A percentile compares a stretch with the other conserved stretches of the same genome.
Conservation (phyloP, 2,329 filamentous ascomycete species). For the Albifimbria verrucaria region DNA sequence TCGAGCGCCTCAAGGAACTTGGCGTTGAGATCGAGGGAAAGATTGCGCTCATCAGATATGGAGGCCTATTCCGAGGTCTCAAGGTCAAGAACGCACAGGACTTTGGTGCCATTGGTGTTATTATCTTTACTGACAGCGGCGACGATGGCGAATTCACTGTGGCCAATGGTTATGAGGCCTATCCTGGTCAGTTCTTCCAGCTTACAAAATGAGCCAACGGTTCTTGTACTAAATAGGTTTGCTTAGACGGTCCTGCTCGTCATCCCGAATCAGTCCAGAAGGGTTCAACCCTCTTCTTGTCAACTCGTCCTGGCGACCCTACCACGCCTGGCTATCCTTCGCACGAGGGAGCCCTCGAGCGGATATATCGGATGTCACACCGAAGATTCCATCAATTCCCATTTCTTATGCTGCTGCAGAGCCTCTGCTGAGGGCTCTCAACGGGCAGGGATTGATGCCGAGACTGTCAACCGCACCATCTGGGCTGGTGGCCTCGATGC, state of each 20-base stretch:
- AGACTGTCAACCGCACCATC: slow-evolving; percentile 57
- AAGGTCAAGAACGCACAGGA: slow-evolving; percentile 84
- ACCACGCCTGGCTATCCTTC: slow-evolving; percentile 83
- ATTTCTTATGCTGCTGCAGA: slow-evolving; percentile 75
- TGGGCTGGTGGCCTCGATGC: slow-evolving; percentile 54
- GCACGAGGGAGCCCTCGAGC: slow-evolving; percentile 67
- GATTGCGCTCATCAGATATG: slow-evolving; percentile 76
- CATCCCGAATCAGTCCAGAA: slow-evolving; percentile 76
- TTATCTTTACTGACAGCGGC: slow-evolving; percentile 82
- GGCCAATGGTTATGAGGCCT: slow-evolving; percentile 67
- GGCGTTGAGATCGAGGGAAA: slow-evolving; percentile 71
- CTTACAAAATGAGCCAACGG: slow-evolving; percentile 27
- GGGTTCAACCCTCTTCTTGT: slow-evolving; percentile 71
- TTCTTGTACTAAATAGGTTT: accelerated
- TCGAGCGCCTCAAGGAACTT: slow-evolving; percentile 64
- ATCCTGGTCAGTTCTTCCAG: slow-evolving; percentile 46
- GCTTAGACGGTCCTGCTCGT: slow-evolving; percentile 63
- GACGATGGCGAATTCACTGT: slow-evolving; percentile 77
- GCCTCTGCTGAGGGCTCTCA: slow-evolving; percentile 73
- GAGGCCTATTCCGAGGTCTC: slow-evolving; percentile 71
- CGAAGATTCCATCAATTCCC: slow-evolving; percentile 76
- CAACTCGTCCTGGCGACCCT: slow-evolving; percentile 60
- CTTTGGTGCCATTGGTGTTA: slow-evolving; percentile 73
- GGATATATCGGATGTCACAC: slow-evolving; percentile 59
- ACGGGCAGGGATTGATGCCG: slow-evolving; percentile 67